Evolutionary conservation across 257 asterid genomes (phyloP), one percentile per base, ranked within the genome.

Genomic region (Plantago elongata): DNA sequence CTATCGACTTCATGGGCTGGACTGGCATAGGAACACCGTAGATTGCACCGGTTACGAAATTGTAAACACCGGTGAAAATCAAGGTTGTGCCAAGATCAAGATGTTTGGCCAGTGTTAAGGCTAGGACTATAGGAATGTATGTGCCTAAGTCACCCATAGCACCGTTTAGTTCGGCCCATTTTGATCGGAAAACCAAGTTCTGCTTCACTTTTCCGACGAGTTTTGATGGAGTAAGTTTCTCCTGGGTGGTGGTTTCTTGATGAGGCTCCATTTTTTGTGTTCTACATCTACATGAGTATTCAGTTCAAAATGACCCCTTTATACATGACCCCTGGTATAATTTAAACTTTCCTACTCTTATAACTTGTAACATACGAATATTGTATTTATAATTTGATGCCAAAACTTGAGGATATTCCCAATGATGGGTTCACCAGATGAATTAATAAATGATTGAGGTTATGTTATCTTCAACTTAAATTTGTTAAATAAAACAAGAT

Each of bases 121-220:
- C 87, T 54, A 88, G 43, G 12, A 88, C 29, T 34, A 85, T 81
- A 5, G 95, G 96, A 27, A 85, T 83, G 38, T 76, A 83, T 11
- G 96, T 88, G 73, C 96, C 95, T 46, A 88, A 73, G 68, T 88
- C 96, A 11, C 96, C 95, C 90, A 81, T 88, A 51, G 96, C 92
- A 54, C 95, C 96, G 48, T 83, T 88, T 5, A 88, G 66, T 62
- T 88, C 95, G 0, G 82, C 83, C 84, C 78, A 79, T 68, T 76
- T 81, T 8, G 96, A 85, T 49, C 56, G 57, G 69, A 81, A 71
- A 11, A 57, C 16, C 55, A 88, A 60, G 52, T 88, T 85, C 60
- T 60, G 65, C 55, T 81, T 78, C 61, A 85, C 29, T 13, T 76
- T 78, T 14, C 34, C 54, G 0, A 63, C 47, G 54, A 5, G 3